Conservation (phyloP, 2,329 filamentous ascomycete genomes). For the Cordyceps farinosa region DNA sequence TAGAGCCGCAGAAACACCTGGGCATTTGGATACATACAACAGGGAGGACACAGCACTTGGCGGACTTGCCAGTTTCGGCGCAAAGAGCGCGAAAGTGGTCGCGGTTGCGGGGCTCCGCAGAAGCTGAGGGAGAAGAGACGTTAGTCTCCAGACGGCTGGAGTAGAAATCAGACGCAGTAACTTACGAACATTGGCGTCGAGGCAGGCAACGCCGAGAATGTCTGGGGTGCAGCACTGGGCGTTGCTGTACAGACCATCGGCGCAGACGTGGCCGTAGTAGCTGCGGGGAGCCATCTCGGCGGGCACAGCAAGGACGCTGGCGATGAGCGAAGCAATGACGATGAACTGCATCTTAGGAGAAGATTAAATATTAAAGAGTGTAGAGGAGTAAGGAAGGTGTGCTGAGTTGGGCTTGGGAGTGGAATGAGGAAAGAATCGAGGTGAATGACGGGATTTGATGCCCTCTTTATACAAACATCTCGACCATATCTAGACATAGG, state of each 20-base stretch:
- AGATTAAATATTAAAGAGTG: not conserved
- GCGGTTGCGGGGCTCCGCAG: not conserved
- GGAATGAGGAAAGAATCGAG: not conserved
- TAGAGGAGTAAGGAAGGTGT: not conserved
- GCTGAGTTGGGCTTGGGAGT: not conserved
- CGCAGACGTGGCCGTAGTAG: slow-evolving; percentile 18
- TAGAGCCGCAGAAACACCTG: not conserved
- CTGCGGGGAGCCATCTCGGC: not conserved
- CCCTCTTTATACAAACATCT: not conserved
- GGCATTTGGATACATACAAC: slow-evolving; percentile 25
- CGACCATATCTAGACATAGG: not conserved
- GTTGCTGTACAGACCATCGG: slow-evolving; percentile 23
- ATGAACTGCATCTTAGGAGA: not conserved
- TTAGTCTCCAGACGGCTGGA: not conserved
- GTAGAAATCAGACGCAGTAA: not conserved
- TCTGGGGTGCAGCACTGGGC: slow-evolving; percentile 47
- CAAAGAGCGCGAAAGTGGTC: slow-evolving; percentile 30
- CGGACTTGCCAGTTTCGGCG: slow-evolving; percentile 42
- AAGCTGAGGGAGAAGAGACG: not conserved
- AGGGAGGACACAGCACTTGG: slow-evolving; percentile 51
- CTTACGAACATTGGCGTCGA: slow-evolving; percentile 37
- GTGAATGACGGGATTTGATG: not conserved
- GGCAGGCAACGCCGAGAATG: slow-evolving; percentile 43
- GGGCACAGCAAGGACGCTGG: slow-evolving; percentile 2
- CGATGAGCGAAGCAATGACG: not conserved